Evolutionary conservation across 805 yeast genomes (phyloP).

Genomic region (Candida palmyrensis): DNA sequence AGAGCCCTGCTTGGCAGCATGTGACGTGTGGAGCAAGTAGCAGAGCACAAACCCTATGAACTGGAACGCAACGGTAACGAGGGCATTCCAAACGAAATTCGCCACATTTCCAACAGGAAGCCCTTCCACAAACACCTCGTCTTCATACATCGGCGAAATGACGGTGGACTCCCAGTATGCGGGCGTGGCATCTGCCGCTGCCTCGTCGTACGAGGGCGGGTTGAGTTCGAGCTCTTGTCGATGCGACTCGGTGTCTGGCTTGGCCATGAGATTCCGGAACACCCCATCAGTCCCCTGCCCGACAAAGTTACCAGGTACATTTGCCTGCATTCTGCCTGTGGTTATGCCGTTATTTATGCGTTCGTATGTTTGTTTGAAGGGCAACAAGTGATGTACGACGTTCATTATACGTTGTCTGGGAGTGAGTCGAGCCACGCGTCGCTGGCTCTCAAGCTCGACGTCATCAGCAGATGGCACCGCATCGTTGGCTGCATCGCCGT

Average conservation of each 20-base stretch:
- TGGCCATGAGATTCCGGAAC: constrained; percentile 85
- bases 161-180: constrained; percentile 95
- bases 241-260: constrained; percentile 55
- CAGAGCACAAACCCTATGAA: constrained; percentile 90
- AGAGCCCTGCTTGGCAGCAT: constrained; percentile 95
- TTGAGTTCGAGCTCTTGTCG: constrained; percentile 45
- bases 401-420: constrained; percentile 25
- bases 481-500: not conserved
- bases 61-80: constrained; percentile 89
- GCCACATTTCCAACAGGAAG: constrained; percentile 92
- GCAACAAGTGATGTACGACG: constrained; percentile 29
- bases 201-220: constrained; percentile 89
- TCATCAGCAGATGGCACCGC: not conserved
- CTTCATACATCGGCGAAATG: constrained; percentile 72
- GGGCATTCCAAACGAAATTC: constrained; percentile 82
- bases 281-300: constrained; percentile 77
- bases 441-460: constrained; percentile 4
- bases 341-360: constrained; percentile 35
- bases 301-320: constrained; percentile 38
- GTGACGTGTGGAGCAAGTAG: constrained; percentile 88
- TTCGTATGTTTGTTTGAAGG: constrained; percentile 38
- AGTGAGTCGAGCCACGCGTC: constrained; percentile 13
- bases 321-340: constrained; percentile 39
- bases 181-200: constrained; percentile 89
- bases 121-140: constrained; percentile 92